These are phyloP conservation scores for Colletotrichum camelliae DNA, from an alignment of 2,329 filamentous ascomycete genomes.

Conservation along the genomic window DNA sequence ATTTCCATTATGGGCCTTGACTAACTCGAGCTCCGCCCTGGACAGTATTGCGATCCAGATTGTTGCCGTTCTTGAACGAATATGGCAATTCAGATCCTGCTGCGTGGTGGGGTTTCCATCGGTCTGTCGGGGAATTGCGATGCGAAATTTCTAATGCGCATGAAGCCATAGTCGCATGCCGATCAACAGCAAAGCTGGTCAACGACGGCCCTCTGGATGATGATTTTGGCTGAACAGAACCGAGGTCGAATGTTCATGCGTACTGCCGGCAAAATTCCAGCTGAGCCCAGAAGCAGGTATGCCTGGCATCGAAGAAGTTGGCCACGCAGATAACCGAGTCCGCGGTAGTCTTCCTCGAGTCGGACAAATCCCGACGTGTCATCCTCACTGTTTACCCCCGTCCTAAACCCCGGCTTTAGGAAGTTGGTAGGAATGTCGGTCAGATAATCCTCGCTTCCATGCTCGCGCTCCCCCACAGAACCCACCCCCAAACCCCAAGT, in stretches of 20 bases:
- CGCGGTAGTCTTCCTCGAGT: accelerated
- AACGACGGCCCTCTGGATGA: not conserved
- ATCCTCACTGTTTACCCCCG: not conserved
- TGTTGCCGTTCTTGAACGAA: no score
- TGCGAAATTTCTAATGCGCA: no score
- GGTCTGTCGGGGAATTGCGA: no score
- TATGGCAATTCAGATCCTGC: no score
- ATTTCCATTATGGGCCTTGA: accelerated
- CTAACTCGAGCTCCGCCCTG: not conserved
- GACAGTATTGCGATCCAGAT: no score
- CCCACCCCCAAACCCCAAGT: not conserved
- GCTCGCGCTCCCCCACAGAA: not conserved
- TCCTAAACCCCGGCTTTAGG: not conserved
- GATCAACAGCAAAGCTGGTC: no score
- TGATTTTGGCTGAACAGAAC: accelerated
- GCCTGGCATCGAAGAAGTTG: no score
- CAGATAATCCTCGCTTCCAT: not conserved
- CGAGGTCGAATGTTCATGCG: not conserved
- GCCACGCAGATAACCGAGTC: accelerated
- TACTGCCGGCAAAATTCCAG: no score
- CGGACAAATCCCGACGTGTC: not conserved
- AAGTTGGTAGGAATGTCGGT: not conserved
- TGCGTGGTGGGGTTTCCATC: no score
- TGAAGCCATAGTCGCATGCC: no score
- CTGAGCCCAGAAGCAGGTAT: no score